A percentile compares a stretch with the other conserved stretches of the same genome.
These are phyloP conservation scores for Ceratocystis lukuohia DNA, from an alignment of 2,329 filamentous ascomycete genomes.

Conservation along the genomic window DNA sequence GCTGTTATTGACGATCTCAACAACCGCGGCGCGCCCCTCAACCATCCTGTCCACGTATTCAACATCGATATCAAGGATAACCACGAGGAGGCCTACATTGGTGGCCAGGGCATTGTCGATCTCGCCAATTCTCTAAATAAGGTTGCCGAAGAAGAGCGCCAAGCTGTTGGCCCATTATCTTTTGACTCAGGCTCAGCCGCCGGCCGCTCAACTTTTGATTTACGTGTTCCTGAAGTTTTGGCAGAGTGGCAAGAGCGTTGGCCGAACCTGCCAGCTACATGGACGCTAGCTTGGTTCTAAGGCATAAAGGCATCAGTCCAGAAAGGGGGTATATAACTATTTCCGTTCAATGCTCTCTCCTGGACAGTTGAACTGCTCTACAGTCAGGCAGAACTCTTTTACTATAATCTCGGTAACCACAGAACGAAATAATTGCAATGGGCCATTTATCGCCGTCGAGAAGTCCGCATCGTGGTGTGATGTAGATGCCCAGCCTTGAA, in stretches of 20 bases:
- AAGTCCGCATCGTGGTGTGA: no score
- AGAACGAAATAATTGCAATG: conserved; percentile 7
- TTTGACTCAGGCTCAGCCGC: conserved; percentile 59
- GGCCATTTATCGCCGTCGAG: no score
- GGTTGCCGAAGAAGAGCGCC: conserved; percentile 64
- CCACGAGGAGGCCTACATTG: conserved; percentile 86
- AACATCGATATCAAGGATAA: conserved; percentile 98
- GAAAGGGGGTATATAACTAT: neutral
- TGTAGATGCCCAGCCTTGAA: no score
- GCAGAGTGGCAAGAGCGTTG: conserved; percentile 90
- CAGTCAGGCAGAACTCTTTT: neutral
- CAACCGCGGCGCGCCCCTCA: conserved; percentile 70
- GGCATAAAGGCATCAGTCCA: conserved; percentile 30
- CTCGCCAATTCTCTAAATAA: conserved; percentile 74
- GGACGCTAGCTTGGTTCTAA: conserved; percentile 84
- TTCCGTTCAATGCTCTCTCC: no score
- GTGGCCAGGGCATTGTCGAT: conserved; percentile 83
- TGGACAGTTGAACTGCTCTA: no score
- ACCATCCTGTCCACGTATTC: conserved; percentile 90
- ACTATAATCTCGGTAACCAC: conserved; percentile 12
- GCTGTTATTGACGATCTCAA: conserved; percentile 90
- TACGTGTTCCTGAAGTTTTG: conserved; percentile 81
- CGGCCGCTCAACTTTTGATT: conserved; percentile 70
- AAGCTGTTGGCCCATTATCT: conserved; percentile 44
- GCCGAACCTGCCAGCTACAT: conserved; percentile 80